Base-by-base conservation (phyloP, 805 yeast genomes). In the Wickerhamomyces mucosus region DNA sequence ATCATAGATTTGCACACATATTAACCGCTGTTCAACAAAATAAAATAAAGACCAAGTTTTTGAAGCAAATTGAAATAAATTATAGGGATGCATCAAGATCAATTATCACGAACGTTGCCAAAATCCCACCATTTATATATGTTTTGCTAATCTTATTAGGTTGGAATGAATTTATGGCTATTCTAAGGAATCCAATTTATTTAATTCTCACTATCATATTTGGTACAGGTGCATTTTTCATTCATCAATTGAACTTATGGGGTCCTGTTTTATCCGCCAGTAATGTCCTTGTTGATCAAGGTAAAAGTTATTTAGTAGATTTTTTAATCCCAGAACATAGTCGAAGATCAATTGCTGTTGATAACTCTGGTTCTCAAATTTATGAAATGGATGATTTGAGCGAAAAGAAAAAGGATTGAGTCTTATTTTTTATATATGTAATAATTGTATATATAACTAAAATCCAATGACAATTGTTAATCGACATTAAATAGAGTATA, bases 91-190 rank as follows among this genome's bases (percentile, higher is more conserved):
- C 96, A 14, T 88, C 83, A 55, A 72, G 96, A 42, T 81, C 95
- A 3, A 75, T 83, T 32, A 69, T 86, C 28, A 79, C 77, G 39
- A 77, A 79, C 29, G 70, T 75, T 10, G 74, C 95, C 1, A 76
- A 78, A 36, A 79, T 92, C 35, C 98, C 98, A 4, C 63, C 75
- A 41, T 92, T 79, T 63, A 73, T 92, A 35, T 86, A 84, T 58
- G 58, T 74, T 9, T 49, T 89, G 11, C 59, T 92, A 16, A 54
- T 80, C 3, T 75, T 82, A 4, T 62, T 92, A 15, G 98, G 98
- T 8, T 92, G 96, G 96, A 88, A 88, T 55, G 96, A 92, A 63
- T 78, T 92, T 43, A 71, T 86, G 80, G 79, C 92, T 8, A 72
- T 92, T 13, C 50, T 92, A 27, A 70, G 94, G 40, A 88, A 83